Percentiles rank a stretch among this genome's conserved stretches.
phyloP scores from a whole-genome alignment of 169 alveolate genomes.

The Cryptosporidium meleagridis region DNA sequence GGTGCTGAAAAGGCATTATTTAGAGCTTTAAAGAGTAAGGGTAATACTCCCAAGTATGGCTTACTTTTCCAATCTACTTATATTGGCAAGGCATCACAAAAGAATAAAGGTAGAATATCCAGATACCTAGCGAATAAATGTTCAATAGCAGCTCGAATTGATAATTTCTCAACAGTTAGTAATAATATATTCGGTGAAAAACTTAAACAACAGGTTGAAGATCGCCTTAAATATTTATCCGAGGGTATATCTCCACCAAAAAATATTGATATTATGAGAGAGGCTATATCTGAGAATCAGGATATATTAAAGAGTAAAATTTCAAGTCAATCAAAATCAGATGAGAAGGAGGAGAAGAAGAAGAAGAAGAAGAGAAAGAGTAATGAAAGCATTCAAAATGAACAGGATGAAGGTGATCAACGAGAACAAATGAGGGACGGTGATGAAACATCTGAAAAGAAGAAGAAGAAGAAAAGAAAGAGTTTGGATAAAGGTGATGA shows the following conservation, averaged over 20 bases:
- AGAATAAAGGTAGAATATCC: constrained; percentile 95
- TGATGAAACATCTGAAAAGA: constrained; percentile 9
- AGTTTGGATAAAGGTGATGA: neutral
- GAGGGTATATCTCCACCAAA: constrained; percentile 84
- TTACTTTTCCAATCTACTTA: constrained; percentile 94
- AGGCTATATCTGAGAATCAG: constrained; percentile 79
- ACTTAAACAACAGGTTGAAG: constrained; percentile 93
- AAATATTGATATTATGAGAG: constrained; percentile 90
- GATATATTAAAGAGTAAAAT: constrained; percentile 64
- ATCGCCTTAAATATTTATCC: constrained; percentile 92
- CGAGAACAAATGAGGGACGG: neutral
- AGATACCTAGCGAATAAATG: constrained; percentile 97
- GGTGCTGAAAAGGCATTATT: constrained; percentile 98
- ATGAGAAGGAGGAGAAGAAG: constrained; percentile 77
- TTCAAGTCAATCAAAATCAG: constrained; percentile 73
- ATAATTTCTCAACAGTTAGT: constrained; percentile 86
- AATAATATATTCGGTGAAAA: constrained; percentile 92
- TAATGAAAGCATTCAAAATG: constrained; percentile 17
- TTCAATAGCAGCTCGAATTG: constrained; percentile 98
- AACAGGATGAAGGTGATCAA: neutral
- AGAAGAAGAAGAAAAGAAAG: constrained; percentile 15
- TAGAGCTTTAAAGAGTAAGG: constrained; percentile 96
- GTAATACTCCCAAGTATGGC: constrained; percentile 99
- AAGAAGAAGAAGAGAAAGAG: constrained; percentile 73
- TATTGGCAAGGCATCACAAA: constrained; percentile 95